These are phyloP conservation scores for Rosa lucieae DNA, from an alignment of 306 rosid species.

Conservation along the genomic window DNA sequence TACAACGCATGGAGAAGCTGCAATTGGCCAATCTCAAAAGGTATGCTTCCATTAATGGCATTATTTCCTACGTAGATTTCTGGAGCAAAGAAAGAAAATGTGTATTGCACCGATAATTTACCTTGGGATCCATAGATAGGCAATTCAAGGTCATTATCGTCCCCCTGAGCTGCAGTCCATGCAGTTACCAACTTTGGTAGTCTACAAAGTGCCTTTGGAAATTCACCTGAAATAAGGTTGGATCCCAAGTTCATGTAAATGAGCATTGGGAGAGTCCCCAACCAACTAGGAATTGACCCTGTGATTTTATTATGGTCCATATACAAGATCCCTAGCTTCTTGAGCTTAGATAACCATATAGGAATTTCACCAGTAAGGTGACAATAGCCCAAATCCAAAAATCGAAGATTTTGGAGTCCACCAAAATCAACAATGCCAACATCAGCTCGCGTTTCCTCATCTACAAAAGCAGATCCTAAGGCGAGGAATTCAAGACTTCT, in stretches of 20 bases:
- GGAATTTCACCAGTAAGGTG: not conserved
- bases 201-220: not conserved
- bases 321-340: not conserved
- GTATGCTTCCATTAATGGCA: not conserved
- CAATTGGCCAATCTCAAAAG: not conserved
- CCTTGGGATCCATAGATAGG: not conserved
- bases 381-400: not conserved
- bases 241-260: not conserved
- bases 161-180: not conserved
- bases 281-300: not conserved
- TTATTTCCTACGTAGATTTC: not conserved
- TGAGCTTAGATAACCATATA: too few relatives aligned
- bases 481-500: not conserved
- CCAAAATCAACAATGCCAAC: conserved; percentile 3
- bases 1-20: not conserved
- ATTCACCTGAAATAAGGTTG: not conserved
- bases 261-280: not conserved
- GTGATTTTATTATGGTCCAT: not conserved
- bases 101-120: not conserved
- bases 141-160: not conserved
- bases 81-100: not conserved
- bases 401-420: not conserved
- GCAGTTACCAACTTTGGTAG: not conserved
- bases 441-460: not conserved
- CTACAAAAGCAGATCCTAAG: not conserved